Evolutionary conservation across 495 filamentous ascomycete genomes (phyloP), one percentile per base, ranked within the genome.

Genomic region (Tricharina praecox): DNA sequence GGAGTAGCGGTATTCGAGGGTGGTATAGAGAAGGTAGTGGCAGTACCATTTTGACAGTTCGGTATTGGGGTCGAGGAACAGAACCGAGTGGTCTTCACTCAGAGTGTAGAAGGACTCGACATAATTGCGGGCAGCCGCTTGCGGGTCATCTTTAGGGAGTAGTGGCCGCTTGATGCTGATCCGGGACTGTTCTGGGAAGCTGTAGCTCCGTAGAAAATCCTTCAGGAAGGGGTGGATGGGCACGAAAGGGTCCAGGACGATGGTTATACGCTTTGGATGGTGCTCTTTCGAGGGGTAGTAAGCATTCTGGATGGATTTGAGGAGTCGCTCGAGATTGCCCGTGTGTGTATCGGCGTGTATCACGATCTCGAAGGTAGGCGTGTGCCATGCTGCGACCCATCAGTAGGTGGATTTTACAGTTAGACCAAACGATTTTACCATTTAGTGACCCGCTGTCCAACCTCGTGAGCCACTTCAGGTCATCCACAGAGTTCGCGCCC

Each of bases 11-110:
- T 80, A 79, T 51, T 76, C 68, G 9, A 82, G 63, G 13, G 75
- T 62, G 36, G 61, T 62, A 58, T 74, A 81, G 36, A 71, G 71
- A 23, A 81, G 62, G 54, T 78, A 82, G 47, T 82, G 78, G 45
- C 69, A 79, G 54, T 76, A 82, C n/a, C 71, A 69, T 9, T 74
- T 71, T 5, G 72, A 73, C 4, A 82, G 57, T 50, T 82, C 74
- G 10, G 69, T 65, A 49, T 79, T 70, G 3, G 78, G 67, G 21
- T 77, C 77, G 9, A 82, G 63, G 36, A 82, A 23, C 23, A 82
- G 66, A 10, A 82, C 67, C 58, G 79, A 75, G 7, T 73, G 70
- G 42, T 69, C 46, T 10, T 69, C 61, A 49, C 69, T 66, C 11
- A 60, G 55, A 7, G 79, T 76, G 53, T 76, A 82, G 53, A 79